These are phyloP conservation scores for Ceratocystis lukuohia DNA, from an alignment of 2,329 filamentous ascomycete genomes.

Conservation along the genomic window DNA sequence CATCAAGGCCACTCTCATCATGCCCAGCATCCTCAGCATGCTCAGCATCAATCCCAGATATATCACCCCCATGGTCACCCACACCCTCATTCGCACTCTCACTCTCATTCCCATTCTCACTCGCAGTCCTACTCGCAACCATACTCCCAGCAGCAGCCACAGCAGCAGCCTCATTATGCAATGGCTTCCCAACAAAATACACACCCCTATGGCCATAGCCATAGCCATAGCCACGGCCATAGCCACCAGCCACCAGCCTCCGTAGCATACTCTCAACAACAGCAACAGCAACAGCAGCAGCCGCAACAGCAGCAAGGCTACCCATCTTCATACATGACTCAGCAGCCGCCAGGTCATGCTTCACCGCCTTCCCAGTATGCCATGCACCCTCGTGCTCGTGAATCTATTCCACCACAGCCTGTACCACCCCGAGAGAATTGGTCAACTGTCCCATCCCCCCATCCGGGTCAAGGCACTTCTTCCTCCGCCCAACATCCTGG, in stretches of 20 bases:
- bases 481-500: background rate
- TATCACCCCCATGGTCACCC: conserved; percentile 25
- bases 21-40: conserved; percentile 35
- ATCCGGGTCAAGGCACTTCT: background rate
- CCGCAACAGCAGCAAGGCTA: conserved; percentile 15
- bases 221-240: conserved; percentile 20
- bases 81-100: conserved; percentile 20
- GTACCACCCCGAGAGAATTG: conserved; percentile 8
- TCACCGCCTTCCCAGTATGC: conserved; percentile 15
- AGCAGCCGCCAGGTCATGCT: conserved; percentile 19
- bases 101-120: conserved; percentile 23
- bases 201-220: conserved; percentile 26
- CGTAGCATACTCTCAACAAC: conserved; percentile 17
- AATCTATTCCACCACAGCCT: conserved; percentile 1
- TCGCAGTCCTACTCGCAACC: conserved; percentile 3
- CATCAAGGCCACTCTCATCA: conserved; percentile 36
- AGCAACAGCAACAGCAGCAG: conserved; percentile 20
- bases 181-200: conserved; percentile 25
- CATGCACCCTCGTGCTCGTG: conserved; percentile 10
- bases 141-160: conserved; percentile 21
- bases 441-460: conserved; percentile 1
- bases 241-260: background rate
- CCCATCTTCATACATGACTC: conserved; percentile 7
- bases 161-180: conserved; percentile 25
- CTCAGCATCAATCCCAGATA: conserved; percentile 39